Base-by-base conservation (phyloP, 345 rosid species). In the Crucihimalaya himalaica region DNA sequence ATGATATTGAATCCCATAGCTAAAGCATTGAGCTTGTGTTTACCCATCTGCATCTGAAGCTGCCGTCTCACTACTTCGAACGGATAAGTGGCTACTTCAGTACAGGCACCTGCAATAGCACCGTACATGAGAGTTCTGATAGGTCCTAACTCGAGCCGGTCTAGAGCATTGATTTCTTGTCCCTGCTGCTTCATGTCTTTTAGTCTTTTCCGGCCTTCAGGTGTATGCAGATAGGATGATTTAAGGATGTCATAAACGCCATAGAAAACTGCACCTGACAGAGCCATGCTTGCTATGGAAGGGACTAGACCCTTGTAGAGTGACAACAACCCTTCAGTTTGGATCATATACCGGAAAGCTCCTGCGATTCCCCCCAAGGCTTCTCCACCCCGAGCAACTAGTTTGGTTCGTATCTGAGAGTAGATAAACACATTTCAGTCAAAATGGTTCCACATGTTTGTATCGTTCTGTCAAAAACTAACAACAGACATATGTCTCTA, bases 321-420 rank as follows among this genome's bases (percentile, higher is more conserved):
- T 6, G 98, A 91, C 34, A 87, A 88, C 80, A 91, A 85, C 16
- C 97, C 98, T 85, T 94, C 95, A 9, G 80, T 86, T 45, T 59
- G 89, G 80, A 94, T 82, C 94, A 89, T 85, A 78, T 91, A 89
- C 58, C 76, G 76, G 74, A 91, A 93, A 55, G 90, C 85, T 63
- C 97, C 96, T 42, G 72, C 78, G 20, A 91, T 80, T 72, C 98
- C 96, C 31, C 97, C 96, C 70, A 87, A 83, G 3, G 88, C 89
- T 84, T 91, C 98, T 60, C 98, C 98, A 57, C 98, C 97, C 1
- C 91, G 93, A 50, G 98, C 98, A 27, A 94, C 83, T 84, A 94
- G 84, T 72, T 83, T 87, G 2, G 96, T 91, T 74, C 98, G 81
- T 74, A 88, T 76, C 97, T 91, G 29, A 80, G 42, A 62, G 39